These are phyloP conservation scores for Candida silvicultrix DNA, from an alignment of 805 yeast species.

Conservation along the genomic window DNA sequence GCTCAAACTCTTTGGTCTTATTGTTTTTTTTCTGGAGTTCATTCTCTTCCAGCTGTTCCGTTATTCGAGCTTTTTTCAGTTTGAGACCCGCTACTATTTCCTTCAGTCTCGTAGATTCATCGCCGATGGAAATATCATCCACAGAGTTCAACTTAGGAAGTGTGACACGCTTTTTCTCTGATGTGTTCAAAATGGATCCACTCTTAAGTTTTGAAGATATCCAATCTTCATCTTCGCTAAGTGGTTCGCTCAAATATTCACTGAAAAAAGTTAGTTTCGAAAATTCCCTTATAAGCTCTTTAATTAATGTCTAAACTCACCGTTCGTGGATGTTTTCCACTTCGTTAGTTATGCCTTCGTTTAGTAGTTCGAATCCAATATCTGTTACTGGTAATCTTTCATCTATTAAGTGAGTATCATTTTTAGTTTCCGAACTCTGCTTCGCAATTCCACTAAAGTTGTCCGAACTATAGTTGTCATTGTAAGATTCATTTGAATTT, in stretches of 20 bases:
- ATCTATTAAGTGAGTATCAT: no score
- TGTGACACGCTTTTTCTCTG: neutral
- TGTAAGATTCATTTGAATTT: no score
- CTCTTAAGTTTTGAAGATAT: neutral
- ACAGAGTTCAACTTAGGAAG: neutral
- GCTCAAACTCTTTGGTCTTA: no score
- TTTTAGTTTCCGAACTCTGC: no score
- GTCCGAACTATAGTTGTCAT: no score
- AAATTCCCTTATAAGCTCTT: no score
- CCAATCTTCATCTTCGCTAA: neutral
- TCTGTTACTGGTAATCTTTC: no score
- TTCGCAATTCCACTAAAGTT: no score
- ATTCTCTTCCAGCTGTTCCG: neutral
- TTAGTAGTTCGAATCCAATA: no score
- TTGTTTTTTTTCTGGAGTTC: neutral
- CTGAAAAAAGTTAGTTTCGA: neutral
- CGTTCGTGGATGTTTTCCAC: no score
- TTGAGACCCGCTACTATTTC: neutral
- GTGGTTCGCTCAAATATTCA: neutral
- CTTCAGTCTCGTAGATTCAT: neutral
- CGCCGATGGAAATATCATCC: neutral
- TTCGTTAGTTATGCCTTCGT: no score
- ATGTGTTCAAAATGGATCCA: neutral
- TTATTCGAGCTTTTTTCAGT: neutral
- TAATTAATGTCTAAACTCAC: no score